phyloP scores from a whole-genome alignment of 495 filamentous ascomycete genomes.

The Cladorrhinum samala region DNA sequence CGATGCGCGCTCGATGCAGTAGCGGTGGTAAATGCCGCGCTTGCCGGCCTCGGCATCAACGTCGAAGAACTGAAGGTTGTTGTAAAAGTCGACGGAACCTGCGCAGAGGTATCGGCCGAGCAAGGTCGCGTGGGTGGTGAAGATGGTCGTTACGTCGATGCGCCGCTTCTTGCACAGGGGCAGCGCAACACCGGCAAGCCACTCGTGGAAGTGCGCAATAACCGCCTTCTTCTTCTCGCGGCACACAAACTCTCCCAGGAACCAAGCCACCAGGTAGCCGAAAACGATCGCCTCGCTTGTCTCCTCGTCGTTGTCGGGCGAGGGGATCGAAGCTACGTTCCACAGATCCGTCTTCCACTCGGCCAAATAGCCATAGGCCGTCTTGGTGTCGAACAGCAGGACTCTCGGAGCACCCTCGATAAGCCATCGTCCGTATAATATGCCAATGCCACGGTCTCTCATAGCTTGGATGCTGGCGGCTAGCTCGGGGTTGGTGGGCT shows the following conservation, averaged over 20 bases:
- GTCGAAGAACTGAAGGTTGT: conserved; percentile 96
- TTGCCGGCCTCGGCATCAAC: conserved; percentile 95
- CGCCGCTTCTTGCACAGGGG: conserved; percentile 86
- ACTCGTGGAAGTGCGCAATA: conserved; percentile 98
- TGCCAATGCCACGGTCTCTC: conserved; percentile 82
- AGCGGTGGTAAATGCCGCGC: conserved; percentile 96
- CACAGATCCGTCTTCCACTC: conserved; percentile 98
- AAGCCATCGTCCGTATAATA: conserved; percentile 92
- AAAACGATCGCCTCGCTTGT: conserved; percentile 98
- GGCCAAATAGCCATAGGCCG: conserved; percentile 82
- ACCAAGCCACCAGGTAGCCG: conserved; percentile 96
- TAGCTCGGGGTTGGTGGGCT: conserved; percentile 74
- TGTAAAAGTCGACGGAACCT: conserved; percentile 97
- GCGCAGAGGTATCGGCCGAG: conserved; percentile 94
- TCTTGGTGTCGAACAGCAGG: conserved; percentile 88
- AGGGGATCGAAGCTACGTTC: conserved; percentile 87
- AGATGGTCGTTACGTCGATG: conserved; percentile 97
- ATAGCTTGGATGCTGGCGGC: conserved; percentile 80
- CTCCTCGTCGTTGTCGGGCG: conserved; percentile 84
- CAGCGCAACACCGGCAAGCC: conserved; percentile 93
- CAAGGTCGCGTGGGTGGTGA: conserved; percentile 94
- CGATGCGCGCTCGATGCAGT: conserved; percentile 93
- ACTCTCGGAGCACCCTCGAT: conserved; percentile 95
- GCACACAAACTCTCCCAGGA: conserved; percentile 93
- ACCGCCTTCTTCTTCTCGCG: conserved; percentile 87